Conservation (phyloP, 2,329 filamentous ascomycete species). For the Talaromyces marneffei region DNA sequence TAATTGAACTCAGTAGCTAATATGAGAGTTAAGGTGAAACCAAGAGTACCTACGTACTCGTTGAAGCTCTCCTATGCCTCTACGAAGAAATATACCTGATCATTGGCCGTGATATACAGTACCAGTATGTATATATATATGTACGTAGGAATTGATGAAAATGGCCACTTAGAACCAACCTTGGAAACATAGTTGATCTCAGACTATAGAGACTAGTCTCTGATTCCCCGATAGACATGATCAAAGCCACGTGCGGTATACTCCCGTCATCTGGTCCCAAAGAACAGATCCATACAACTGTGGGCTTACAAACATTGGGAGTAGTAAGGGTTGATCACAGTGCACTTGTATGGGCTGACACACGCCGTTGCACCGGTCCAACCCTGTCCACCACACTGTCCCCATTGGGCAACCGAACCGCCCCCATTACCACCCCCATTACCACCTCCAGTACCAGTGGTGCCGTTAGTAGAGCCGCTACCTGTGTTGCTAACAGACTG, state of each 20-base stretch:
- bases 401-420: conserved; percentile 7
- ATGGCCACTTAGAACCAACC: too few species aligned
- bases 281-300: too few species aligned
- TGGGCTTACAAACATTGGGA: conserved; percentile 28
- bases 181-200: too few species aligned
- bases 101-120: neutral
- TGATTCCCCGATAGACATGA: neutral
- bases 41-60: too few species aligned
- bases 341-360: conserved; percentile 24
- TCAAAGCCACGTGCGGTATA: neutral
- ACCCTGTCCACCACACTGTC: conserved; percentile 25
- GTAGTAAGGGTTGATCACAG: conserved; percentile 24
- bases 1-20: neutral
- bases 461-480: neutral
- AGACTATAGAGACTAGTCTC: neutral
- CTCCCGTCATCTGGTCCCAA: too few species aligned
- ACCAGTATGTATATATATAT: neutral
- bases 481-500: neutral
- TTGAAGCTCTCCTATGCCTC: too few species aligned
- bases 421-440: too few species aligned
- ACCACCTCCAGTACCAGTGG: neutral
- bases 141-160: too few species aligned
- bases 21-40: neutral
- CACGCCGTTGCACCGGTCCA: conserved; percentile 27
- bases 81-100: neutral